Percentiles rank a stretch among this genome's conserved stretches.
phyloP scores from a whole-genome alignment of 139 green algal genomes.

The Dunaliella sp. region DNA sequence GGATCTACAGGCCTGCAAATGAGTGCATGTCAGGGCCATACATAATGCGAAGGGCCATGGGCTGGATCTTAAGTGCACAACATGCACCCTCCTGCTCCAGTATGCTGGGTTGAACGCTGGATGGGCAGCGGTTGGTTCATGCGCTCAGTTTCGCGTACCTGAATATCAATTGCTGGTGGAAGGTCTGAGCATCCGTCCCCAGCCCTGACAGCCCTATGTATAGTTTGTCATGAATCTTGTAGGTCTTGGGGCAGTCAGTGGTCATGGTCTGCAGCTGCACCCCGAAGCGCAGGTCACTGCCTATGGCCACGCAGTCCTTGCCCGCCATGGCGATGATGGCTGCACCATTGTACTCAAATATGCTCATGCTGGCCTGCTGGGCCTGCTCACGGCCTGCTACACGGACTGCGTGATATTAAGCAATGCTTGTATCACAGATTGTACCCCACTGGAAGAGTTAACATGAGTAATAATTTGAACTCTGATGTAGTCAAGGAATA shows the following conservation, averaged over 20 bases:
- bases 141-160: conserved; percentile 20
- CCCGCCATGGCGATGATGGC: conserved; percentile 79
- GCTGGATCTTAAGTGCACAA: too few species aligned
- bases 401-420: background rate
- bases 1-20: too few species aligned
- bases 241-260: conserved; percentile 92
- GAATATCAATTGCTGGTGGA: conserved; percentile 87
- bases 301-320: conserved; percentile 97
- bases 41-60: too few species aligned
- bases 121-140: too few species aligned
- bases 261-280: conserved; percentile 97
- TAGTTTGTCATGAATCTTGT: conserved; percentile 92
- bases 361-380: conserved; percentile 48
- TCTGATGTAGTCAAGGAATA: background rate
- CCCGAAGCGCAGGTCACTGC: conserved; percentile 91
- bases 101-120: too few species aligned
- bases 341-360: conserved; percentile 94
- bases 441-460: too few species aligned
- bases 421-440: background rate
- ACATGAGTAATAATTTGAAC: too few species aligned
- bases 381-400: background rate
- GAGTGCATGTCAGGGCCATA: too few species aligned
- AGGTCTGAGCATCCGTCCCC: conserved; percentile 88
- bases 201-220: conserved; percentile 92
- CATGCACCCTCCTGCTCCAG: too few species aligned